Evolutionary conservation across 1,284 basidiomycete species (phyloP).

Genomic region (Leccinum pachyderme): DNA sequence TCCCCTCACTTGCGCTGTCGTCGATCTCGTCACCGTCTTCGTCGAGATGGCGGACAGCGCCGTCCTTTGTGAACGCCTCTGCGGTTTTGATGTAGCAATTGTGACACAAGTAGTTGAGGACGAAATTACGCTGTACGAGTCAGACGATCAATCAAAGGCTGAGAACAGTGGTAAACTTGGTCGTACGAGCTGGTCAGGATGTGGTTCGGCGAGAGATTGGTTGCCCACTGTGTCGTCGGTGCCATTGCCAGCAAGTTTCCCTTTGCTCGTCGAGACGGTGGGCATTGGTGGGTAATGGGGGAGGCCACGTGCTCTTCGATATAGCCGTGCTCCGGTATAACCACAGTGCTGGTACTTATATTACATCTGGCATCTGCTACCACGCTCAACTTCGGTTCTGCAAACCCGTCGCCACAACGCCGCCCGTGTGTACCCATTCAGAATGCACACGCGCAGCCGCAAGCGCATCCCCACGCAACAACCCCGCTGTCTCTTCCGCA

Average conservation of each 20-base stretch:
- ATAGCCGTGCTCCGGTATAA: not conserved
- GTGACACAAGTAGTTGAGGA: slow-evolving; percentile 80
- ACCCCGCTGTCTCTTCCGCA: slow-evolving; percentile 47
- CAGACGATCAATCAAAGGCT: slow-evolving; percentile 4
- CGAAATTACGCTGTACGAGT: slow-evolving; percentile 57
- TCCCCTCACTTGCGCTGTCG: slow-evolving; percentile 15
- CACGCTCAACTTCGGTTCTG: slow-evolving; percentile 27
- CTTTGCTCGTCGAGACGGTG: slow-evolving; percentile 18
- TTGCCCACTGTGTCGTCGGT: slow-evolving; percentile 16
- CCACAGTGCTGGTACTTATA: not conserved
- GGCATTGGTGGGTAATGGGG: slow-evolving; percentile 15
- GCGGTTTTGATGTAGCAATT: slow-evolving; percentile 71
- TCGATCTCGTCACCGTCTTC: slow-evolving; percentile 66
- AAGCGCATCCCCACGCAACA: slow-evolving; percentile 41
- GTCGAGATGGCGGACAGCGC: slow-evolving; percentile 56
- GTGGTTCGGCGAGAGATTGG: slow-evolving; percentile 19
- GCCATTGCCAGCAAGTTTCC: slow-evolving; percentile 11
- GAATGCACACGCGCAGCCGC: slow-evolving; percentile 24
- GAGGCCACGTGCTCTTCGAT: slow-evolving; percentile 20
- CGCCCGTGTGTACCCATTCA: slow-evolving; percentile 15
- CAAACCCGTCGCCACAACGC: slow-evolving; percentile 13
- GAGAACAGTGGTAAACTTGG: not conserved
- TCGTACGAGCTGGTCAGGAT: slow-evolving; percentile 31
- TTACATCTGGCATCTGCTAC: not conserved
- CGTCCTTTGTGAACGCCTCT: slow-evolving; percentile 67